Conservation (phyloP, 768 basidiomycete species). For the Erythrobasidium yunnanense region DNA sequence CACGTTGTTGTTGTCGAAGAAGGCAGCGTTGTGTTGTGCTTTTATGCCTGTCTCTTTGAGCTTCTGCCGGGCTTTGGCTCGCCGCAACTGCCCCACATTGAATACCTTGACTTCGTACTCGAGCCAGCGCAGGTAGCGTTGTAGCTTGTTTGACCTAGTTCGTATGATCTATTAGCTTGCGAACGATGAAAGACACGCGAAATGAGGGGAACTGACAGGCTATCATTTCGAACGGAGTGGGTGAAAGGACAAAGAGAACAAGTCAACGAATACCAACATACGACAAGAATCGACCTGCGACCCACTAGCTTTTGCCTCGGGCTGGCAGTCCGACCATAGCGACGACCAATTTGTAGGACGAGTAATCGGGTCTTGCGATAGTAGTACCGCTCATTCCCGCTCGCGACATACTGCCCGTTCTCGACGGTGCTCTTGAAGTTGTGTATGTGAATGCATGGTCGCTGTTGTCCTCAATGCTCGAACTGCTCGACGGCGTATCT, state of each 20-base stretch:
- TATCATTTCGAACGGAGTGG: no score
- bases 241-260: no score
- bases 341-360: conserved; percentile 88
- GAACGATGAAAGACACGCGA: no score
- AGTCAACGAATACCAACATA: no score
- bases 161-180: no score
- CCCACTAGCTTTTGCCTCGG: no score
- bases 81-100: conserved; percentile 79
- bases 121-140: conserved; percentile 93
- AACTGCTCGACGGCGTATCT: background rate
- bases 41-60: conserved; percentile 73
- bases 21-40: conserved; percentile 80
- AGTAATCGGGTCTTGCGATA: conserved; percentile 97
- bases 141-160: conserved; percentile 85
- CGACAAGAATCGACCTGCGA: no score
- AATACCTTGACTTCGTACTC: conserved; percentile 89
- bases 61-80: conserved; percentile 58
- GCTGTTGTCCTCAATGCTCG: background rate
- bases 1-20: conserved; percentile 76
- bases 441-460: conserved; percentile 3
- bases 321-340: conserved; percentile 82
- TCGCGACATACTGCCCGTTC: conserved; percentile 1
- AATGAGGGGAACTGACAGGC: no score
- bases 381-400: conserved; percentile 12
- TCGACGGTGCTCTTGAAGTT: conserved; percentile 15